Evolutionary conservation across 2,329 filamentous ascomycete genomes (phyloP), one percentile per base, ranked within the genome.

Genomic region (Cladosporium halotolerans): DNA sequence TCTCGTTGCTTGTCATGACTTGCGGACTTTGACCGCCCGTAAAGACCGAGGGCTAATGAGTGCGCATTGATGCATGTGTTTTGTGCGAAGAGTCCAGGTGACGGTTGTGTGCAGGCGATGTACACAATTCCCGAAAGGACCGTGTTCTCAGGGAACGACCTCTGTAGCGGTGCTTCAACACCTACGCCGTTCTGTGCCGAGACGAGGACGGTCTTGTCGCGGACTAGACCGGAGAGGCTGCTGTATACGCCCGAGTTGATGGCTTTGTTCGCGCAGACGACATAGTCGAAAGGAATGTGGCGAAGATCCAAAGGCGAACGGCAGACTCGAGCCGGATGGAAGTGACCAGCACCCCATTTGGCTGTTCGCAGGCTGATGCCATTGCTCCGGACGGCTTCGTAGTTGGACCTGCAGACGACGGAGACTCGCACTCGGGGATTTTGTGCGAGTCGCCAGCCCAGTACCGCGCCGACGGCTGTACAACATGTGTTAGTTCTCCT

Each of bases 381-480:
- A 23, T 45, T 31, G 13, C 14, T 43, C 32, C 43, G 45, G 33
- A 62, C 57, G 5, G 43, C 44, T 16, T 61, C 54, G 40, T 57
- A 63, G 31, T 63, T 63, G 8, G 59, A 59, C 23, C 60, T 54
- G 44, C 60, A 62, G 14, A 63, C 60, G 4, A 61, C 59, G 3
- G 60, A 60, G 36, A 63, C 58, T 33, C 55, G 43, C 14, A 56
- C 44, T 32, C 51, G 34, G 14, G 55, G 52, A 16, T 57, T 53
- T 32, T 63, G 60, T n/a, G 61, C 61, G 39, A 63, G 43, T 34
- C 61, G 56, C 60, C 60, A 62, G 3, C 59, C 61, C 28, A 63
- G 45, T 5, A 61, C 59, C 16, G 60, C 59, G 9, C 61, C 61
- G 23, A 63, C 59, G 13, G 61, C 61, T 58, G 14, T 18, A 41